These are phyloP conservation scores for Onygena corvina DNA, from an alignment of 2,329 filamentous ascomycete species.

Conservation along the genomic window DNA sequence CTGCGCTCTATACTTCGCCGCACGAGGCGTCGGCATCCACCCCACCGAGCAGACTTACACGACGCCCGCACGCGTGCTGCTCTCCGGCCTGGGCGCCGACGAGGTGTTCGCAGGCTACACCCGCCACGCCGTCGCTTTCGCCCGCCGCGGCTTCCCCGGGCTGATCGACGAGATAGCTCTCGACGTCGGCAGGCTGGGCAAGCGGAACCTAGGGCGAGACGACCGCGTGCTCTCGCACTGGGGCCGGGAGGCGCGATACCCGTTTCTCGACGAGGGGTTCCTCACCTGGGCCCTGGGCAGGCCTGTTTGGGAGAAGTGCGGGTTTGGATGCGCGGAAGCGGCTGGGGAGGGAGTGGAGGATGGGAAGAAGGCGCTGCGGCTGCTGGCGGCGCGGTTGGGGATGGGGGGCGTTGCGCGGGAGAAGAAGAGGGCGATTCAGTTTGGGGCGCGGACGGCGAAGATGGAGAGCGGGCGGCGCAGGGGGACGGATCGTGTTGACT, in stretches of 20 bases:
- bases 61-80: slow-evolving; percentile 65
- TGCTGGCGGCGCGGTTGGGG: slow-evolving; percentile 62
- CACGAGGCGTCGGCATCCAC: slow-evolving; percentile 53
- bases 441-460: slow-evolving; percentile 70
- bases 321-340: slow-evolving; percentile 43
- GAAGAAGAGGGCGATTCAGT: slow-evolving; percentile 87
- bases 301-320: slow-evolving; percentile 76
- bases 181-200: slow-evolving; percentile 73
- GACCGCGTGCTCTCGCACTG: slow-evolving; percentile 84
- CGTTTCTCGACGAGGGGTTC: slow-evolving; percentile 77
- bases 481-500: slow-evolving; percentile 47
- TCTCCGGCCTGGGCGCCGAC: slow-evolving; percentile 89
- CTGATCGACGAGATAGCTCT: slow-evolving; percentile 72
- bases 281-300: slow-evolving; percentile 65
- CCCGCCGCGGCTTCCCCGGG: slow-evolving; percentile 54
- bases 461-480: slow-evolving; percentile 58
- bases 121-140: slow-evolving; percentile 67
- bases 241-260: slow-evolving; percentile 79
- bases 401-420: slow-evolving; percentile 63
- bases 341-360: slow-evolving; percentile 46
- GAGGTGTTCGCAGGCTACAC: slow-evolving; percentile 92
- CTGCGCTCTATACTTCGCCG: slow-evolving; percentile 86
- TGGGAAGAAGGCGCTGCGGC: slow-evolving; percentile 67
- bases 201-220: slow-evolving; percentile 88
- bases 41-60: slow-evolving; percentile 39